phyloP scores from a whole-genome alignment of 1,284 basidiomycete species.

The Rhodofomes roseus region DNA sequence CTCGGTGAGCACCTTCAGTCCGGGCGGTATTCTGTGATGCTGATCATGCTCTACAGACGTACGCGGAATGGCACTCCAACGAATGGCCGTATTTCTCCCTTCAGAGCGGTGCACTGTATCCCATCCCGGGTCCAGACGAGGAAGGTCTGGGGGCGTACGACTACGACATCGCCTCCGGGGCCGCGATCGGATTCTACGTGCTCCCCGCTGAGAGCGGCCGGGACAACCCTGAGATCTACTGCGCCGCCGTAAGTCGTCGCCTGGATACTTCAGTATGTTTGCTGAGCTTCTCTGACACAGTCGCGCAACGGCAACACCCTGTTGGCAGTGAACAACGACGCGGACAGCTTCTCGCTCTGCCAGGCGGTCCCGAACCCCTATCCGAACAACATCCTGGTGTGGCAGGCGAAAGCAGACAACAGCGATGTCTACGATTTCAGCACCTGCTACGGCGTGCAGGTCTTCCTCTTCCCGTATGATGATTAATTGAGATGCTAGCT shows the following conservation, averaged over 20 bases:
- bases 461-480: not conserved
- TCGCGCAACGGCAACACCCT: not conserved
- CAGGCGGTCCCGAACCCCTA: not conserved
- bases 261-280: too few relatives aligned
- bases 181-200: slow-evolving; percentile 1
- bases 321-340: slow-evolving; percentile 18
- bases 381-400: slow-evolving; percentile 5
- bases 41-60: not conserved
- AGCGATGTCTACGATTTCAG: slow-evolving; percentile 11
- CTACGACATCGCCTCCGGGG: not conserved
- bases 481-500: not conserved
- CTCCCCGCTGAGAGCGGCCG: not conserved
- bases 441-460: slow-evolving; percentile 15
- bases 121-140: not conserved
- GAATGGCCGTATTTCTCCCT: slow-evolving; percentile 6
- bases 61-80: slow-evolving; percentile 2
- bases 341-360: slow-evolving; percentile 19
- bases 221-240: not conserved
- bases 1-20: not conserved
- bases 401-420: slow-evolving; percentile 11
- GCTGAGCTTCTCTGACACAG: too few relatives aligned
- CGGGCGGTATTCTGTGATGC: not conserved
- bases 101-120: not conserved
- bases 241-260: slow-evolving; percentile 1
- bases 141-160: slow-evolving; percentile 2